Base-by-base conservation (phyloP, 139 green algal species). In the Marvania coccoides region DNA sequence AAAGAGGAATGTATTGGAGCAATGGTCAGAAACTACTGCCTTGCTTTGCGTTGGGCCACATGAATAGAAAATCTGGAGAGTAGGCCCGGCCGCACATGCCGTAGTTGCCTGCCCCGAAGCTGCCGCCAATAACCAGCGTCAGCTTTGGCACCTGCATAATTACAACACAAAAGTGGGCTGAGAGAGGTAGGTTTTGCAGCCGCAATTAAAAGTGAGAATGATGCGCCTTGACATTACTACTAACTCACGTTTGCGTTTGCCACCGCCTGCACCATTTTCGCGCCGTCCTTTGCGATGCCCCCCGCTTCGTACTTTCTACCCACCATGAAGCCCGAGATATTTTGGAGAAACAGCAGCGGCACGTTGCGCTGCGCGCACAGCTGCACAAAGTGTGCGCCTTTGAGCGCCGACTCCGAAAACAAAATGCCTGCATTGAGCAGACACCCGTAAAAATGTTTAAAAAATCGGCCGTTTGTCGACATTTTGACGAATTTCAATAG, bases 221-320 rank as follows among this genome's bases (percentile, higher is more conserved):
- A 7, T 15, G 15, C n/a, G n/a, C n/a, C n/a, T n/a, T n/a, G n/a
- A n/a, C n/a, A n/a, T n/a, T n/a, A n/a, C n/a, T n/a, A n/a, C 39
- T 10, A 24, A 4, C 58, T 42, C 61, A 87, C 86, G 42, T 83
- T 35, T 0, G 76, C 87, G 42, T 86, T 89, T 34, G 87, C 84
- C 12, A 98, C 92, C 23, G 92, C 92, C 71, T 82, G 89, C 1
- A 98, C 92, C 89, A 98, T 95, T 80, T 97, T 97, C 58, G 92
- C 92, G 1, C 92, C 92, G 36, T 93, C 85, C 74, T 98, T 98
- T 26, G 92, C 92, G 33, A 98, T 97, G 73, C 92, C 92, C 0
- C 81, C 85, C 26, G 88, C 87, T 77, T 98, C 92, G 26, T 90
- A 88, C 58, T 84, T 85, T 24, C 71, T 72, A 6, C 89, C 89